Percentiles rank a stretch among this genome's conserved stretches.
phyloP scores from a whole-genome alignment of 2,329 filamentous ascomycete species.

The Aspergillus latus region DNA sequence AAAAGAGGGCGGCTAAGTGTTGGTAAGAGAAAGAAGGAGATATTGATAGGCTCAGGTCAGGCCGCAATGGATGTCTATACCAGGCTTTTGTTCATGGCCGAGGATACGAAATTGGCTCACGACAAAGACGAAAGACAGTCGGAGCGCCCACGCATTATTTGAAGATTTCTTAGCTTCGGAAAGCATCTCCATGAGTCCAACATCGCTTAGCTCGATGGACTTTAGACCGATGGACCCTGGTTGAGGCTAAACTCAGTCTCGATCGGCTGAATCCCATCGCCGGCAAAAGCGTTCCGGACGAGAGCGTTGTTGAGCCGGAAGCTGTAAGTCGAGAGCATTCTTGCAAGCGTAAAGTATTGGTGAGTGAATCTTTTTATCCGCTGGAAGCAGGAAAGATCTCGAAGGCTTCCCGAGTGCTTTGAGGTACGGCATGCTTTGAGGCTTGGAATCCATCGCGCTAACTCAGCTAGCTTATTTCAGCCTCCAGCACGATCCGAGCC shows the following conservation, averaged over 20 bases:
- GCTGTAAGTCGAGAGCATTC: neutral
- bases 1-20: neutral
- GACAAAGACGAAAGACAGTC: too few relatives aligned
- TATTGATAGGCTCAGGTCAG: neutral
- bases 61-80: slow-evolving; percentile 17
- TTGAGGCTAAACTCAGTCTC: neutral
- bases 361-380: too few relatives aligned
- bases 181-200: neutral
- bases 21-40: neutral
- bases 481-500: neutral
- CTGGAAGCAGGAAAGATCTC: too few relatives aligned
- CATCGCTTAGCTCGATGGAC: neutral
- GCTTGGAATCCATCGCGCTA: too few relatives aligned
- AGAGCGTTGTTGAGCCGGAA: neutral
- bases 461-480: neutral
- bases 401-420: too few relatives aligned
- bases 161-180: neutral
- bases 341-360: too few relatives aligned
- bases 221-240: neutral
- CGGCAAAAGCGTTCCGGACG: neutral
- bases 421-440: too few relatives aligned
- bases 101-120: neutral
- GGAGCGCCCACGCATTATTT: neutral
- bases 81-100: neutral
- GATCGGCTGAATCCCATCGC: neutral